Evolutionary conservation across 2,329 filamentous ascomycete species (phyloP).

Genomic region (Diaporthe caulivora): DNA sequence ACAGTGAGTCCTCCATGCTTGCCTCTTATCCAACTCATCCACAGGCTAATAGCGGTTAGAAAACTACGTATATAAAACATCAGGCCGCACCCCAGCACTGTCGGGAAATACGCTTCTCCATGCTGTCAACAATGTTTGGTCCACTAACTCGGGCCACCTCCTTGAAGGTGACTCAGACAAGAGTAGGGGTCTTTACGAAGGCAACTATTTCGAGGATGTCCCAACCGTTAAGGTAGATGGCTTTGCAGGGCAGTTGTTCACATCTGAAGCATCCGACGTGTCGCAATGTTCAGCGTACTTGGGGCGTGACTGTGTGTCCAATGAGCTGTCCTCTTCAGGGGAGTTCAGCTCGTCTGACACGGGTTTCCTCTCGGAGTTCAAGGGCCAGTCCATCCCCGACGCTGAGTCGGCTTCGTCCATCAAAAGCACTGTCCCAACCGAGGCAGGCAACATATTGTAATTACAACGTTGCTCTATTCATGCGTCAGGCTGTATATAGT

Average conservation of each 20-base stretch:
- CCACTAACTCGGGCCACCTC: constrained; percentile 65
- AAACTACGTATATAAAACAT: constrained; percentile 71
- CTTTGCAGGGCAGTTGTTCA: constrained; percentile 41
- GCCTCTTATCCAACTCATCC: not conserved
- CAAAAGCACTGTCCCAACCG: not conserved
- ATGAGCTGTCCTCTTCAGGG: not conserved
- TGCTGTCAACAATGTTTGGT: constrained; percentile 72
- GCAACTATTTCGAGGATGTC: constrained; percentile 69
- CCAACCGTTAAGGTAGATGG: constrained; percentile 52
- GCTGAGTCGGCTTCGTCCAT: not conserved
- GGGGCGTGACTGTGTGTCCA: constrained; percentile 23
- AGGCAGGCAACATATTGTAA: constrained; percentile 16
- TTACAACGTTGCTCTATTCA: not conserved
- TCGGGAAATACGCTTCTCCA: constrained; percentile 67
- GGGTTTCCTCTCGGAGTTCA: not conserved
- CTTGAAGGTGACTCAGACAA: constrained; percentile 61
- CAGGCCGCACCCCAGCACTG: constrained; percentile 69
- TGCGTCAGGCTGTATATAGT: not conserved
- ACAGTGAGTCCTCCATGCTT: constrained; percentile 49
- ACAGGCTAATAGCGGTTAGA: not conserved
- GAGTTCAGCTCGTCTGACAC: not conserved
- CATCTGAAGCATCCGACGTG: not conserved
- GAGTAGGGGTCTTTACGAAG: constrained; percentile 64
- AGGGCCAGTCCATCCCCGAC: not conserved
- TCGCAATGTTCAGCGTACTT: constrained; percentile 7